Evolutionary conservation across 1,139 yeast genomes (phyloP).

Genomic region (Lodderomyces oxycetoniae): DNA sequence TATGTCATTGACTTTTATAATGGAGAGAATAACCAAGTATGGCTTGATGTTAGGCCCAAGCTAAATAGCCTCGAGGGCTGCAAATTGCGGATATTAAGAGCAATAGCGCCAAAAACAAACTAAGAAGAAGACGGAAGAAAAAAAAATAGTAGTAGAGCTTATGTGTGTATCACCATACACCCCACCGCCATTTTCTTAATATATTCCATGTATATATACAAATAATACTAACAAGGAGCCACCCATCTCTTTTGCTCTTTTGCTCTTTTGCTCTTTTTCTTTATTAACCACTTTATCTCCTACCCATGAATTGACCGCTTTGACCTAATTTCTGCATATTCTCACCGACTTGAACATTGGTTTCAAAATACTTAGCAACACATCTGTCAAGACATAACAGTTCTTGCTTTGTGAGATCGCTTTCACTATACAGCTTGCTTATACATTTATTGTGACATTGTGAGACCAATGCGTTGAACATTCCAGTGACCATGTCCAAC

Average conservation of each 20-base stretch:
- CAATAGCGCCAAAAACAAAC: too few species aligned
- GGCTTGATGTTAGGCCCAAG: slow-evolving; percentile 88
- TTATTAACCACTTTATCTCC: slow-evolving; percentile 23
- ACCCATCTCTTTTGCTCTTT: background rate
- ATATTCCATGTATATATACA: too few species aligned
- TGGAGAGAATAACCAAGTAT: slow-evolving; percentile 56
- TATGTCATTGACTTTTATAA: slow-evolving; percentile 92
- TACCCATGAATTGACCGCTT: slow-evolving; percentile 48
- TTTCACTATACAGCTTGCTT: slow-evolving; percentile 57
- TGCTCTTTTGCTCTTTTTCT: background rate
- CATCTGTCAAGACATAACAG: slow-evolving; percentile 94
- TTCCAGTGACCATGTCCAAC: slow-evolving; percentile 92
- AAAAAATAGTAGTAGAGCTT: background rate
- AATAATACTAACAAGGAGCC: background rate
- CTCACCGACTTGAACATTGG: slow-evolving; percentile 95
- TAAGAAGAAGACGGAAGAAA: background rate
- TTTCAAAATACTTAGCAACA: slow-evolving; percentile 93
- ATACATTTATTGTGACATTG: slow-evolving; percentile 92
- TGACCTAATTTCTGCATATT: slow-evolving; percentile 75
- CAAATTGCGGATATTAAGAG: slow-evolving; percentile 57
- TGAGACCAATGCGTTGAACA: slow-evolving; percentile 83
- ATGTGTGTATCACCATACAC: slow-evolving; percentile 4
- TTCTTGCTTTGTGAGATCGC: slow-evolving; percentile 79
- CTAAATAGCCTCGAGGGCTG: slow-evolving; percentile 76
- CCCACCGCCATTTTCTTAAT: slow-evolving; percentile 4